Evolutionary conservation across 208 protist species (phyloP).

Genomic region (Entamoeba invadens): DNA sequence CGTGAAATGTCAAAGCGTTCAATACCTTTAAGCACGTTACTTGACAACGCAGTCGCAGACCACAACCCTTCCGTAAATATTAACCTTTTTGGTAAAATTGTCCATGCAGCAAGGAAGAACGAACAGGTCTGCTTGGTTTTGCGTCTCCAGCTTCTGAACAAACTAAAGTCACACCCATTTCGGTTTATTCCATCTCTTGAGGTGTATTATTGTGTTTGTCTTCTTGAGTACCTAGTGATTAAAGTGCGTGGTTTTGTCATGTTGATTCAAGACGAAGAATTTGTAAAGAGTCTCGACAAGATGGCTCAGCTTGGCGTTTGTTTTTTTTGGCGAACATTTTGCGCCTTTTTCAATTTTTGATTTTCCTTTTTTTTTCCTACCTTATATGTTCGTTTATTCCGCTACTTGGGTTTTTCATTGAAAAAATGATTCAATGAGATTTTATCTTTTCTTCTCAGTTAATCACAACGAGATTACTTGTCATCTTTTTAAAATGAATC

Average conservation of each 20-base stretch:
- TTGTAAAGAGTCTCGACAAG: not conserved
- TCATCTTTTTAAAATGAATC: not conserved
- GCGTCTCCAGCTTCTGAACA: not conserved
- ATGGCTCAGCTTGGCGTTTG: not conserved
- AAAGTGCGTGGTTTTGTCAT: not conserved
- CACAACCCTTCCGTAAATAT: not conserved
- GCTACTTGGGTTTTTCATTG: too few species aligned
- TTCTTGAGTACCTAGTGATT: not conserved
- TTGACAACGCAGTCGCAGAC: not conserved
- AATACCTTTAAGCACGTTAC: not conserved
- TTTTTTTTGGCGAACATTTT: not conserved
- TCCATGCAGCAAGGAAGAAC: not conserved
- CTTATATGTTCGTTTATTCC: too few species aligned
- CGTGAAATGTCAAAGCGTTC: not conserved
- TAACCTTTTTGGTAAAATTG: not conserved
- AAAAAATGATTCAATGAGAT: too few species aligned
- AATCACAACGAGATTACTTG: not conserved
- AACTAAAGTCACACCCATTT: not conserved
- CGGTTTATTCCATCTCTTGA: not conserved
- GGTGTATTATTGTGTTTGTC: not conserved
- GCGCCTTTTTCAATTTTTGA: too few species aligned
- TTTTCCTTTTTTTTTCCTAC: too few species aligned
- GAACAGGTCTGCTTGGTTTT: not conserved
- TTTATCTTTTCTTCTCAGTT: too few species aligned
- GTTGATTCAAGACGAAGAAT: not conserved